Percentiles rank a stretch among this genome's conserved stretches.
Conservation (phyloP, 23 red algal species). For the Cyanidiococcus yangmingshanensis region DNA sequence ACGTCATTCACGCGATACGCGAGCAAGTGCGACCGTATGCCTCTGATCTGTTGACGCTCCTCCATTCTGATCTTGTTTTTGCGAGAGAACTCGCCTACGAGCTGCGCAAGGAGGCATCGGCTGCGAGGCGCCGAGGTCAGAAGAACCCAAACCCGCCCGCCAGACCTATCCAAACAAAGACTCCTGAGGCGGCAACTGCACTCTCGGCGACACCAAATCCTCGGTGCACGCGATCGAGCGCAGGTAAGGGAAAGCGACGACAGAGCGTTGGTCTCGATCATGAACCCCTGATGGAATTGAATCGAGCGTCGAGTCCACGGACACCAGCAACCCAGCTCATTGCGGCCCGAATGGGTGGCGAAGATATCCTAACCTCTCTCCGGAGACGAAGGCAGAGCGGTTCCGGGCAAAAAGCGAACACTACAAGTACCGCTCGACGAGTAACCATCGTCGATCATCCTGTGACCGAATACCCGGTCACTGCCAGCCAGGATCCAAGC, state of each 20-base stretch:
- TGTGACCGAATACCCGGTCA: too few species aligned
- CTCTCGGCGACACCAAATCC: too few species aligned
- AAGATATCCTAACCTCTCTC: neutral
- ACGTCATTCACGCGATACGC: neutral
- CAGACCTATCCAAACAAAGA: too few species aligned
- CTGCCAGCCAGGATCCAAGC: too few species aligned
- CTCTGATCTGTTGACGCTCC: neutral
- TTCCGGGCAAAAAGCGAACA: neutral
- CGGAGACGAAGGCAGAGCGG: neutral
- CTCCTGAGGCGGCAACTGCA: too few species aligned
- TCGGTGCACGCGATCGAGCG: too few species aligned
- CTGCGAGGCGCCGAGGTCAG: neutral
- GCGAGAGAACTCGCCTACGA: conserved; percentile 2
- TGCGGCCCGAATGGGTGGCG: neutral
- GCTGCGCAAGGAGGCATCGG: neutral
- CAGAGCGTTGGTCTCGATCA: too few species aligned
- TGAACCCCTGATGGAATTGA: neutral
- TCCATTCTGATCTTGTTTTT: neutral
- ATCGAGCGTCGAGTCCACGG: neutral
- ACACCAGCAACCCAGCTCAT: neutral
- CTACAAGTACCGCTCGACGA: too few species aligned
- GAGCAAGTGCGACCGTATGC: neutral
- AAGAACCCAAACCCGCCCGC: too few species aligned
- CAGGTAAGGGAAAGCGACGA: too few species aligned
- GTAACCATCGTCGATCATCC: too few species aligned